Conservation (phyloP, 257 asterid species). For the Solanum raphanifolium region DNA sequence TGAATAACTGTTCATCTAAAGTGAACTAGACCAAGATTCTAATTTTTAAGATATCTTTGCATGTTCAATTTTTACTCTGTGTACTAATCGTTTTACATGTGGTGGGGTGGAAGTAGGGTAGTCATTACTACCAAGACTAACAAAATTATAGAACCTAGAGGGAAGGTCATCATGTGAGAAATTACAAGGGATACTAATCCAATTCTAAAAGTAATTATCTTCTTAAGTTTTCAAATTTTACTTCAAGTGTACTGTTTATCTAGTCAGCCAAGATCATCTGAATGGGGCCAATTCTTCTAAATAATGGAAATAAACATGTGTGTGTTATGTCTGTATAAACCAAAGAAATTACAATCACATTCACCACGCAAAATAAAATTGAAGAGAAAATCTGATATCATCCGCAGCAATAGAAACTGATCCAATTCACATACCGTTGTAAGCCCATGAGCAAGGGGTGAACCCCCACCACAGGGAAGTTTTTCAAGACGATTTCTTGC, state of each 20-base stretch:
- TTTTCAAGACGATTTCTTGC: slow-evolving; percentile 97
- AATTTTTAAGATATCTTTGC: neutral
- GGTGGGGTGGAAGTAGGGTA: neutral
- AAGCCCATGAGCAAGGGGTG: slow-evolving; percentile 99
- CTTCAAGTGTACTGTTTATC: neutral
- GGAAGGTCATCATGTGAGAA: neutral
- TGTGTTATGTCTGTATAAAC: neutral
- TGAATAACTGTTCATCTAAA: neutral
- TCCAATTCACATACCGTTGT: slow-evolving; percentile 51
- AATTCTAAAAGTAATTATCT: neutral
- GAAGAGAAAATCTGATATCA: neutral
- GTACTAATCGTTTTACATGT: neutral
- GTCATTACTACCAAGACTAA: neutral
- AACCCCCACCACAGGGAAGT: slow-evolving; percentile 99
- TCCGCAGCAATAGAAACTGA: slow-evolving; percentile 1
- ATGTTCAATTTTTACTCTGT: neutral
- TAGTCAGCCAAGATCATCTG: neutral
- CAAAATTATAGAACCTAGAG: neutral
- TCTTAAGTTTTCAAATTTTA: neutral
- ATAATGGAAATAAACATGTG: neutral
- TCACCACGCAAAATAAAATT: neutral
- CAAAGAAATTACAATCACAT: neutral
- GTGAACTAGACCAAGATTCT: neutral
- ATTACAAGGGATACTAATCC: neutral
- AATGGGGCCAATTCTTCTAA: neutral